Evolutionary conservation across 805 yeast genomes (phyloP).

Genomic region (Candida chilensis): DNA sequence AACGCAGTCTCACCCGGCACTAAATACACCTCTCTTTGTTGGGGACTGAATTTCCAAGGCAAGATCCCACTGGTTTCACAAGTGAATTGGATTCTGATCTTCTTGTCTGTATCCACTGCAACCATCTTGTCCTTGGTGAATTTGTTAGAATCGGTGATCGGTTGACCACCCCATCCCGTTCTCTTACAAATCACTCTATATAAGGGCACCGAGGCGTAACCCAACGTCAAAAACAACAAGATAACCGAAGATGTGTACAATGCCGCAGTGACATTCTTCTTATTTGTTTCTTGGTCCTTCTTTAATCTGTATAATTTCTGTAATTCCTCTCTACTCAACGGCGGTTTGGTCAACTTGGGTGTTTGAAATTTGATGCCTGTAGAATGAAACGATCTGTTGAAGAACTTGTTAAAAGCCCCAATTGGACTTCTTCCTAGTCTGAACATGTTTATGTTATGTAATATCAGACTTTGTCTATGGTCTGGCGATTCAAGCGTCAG

Average conservation of each 20-base stretch:
- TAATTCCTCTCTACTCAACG: too few species aligned
- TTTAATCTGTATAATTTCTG: constrained; percentile 1
- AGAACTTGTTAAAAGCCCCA: too few species aligned
- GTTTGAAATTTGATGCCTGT: too few species aligned
- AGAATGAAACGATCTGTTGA: too few species aligned
- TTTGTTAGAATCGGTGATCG: constrained; percentile 73
- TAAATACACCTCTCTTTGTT: constrained; percentile 85
- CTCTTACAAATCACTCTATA: constrained; percentile 88
- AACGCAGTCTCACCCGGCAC: constrained; percentile 97
- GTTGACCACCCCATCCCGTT: constrained; percentile 95
- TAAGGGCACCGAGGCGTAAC: constrained; percentile 88
- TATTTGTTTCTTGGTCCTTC: constrained; percentile 5
- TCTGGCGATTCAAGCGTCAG: too few species aligned
- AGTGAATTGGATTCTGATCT: constrained; percentile 80
- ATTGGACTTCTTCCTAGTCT: too few species aligned
- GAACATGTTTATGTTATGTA: too few species aligned
- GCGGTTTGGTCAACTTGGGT: too few species aligned
- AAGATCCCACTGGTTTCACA: constrained; percentile 84
- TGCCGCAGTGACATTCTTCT: constrained; percentile 44
- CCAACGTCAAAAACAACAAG: constrained; percentile 61
- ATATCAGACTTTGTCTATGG: too few species aligned
- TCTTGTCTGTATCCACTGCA: constrained; percentile 79
- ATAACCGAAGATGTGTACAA: constrained; percentile 64
- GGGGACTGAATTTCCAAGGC: constrained; percentile 94
- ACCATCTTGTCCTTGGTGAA: constrained; percentile 82